Conservation (phyloP, 306 rosid species). For the Lathyrus sativus region DNA sequence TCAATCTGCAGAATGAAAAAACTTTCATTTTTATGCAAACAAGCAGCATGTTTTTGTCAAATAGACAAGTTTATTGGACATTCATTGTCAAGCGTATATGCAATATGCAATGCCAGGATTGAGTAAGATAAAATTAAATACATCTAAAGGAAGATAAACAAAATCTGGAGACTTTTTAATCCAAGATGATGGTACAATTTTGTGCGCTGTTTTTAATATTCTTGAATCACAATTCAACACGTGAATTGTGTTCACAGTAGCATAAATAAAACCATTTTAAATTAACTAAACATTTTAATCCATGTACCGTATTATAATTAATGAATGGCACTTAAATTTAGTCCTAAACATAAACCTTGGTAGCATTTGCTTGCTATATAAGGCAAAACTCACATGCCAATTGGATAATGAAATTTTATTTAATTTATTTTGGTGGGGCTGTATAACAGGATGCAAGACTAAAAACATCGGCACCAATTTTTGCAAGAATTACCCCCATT, state of each 20-base stretch:
- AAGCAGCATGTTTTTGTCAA: slow-evolving; percentile 12
- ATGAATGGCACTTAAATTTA: not conserved
- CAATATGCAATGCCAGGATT: slow-evolving; percentile 10
- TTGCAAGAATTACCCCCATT: not conserved
- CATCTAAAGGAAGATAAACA: not conserved
- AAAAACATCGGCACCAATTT: not conserved
- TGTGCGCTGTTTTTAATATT: slow-evolving; percentile 1
- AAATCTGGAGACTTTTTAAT: not conserved
- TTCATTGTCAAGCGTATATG: slow-evolving; percentile 24
- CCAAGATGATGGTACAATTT: too few species aligned
- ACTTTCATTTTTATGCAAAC: slow-evolving; percentile 33
- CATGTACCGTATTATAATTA: not conserved
- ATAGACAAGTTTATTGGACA: not conserved
- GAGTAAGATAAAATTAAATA: slow-evolving; percentile 14
- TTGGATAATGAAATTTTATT: not conserved
- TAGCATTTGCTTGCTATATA: not conserved
- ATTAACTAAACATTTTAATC: not conserved
- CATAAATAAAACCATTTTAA: not conserved
- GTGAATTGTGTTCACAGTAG: not conserved
- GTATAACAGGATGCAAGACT: not conserved
- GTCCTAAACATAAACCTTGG: slow-evolving; percentile 7
- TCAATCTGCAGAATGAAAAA: slow-evolving; percentile 43
- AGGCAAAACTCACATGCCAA: slow-evolving; percentile 20
- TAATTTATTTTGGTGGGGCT: not conserved
- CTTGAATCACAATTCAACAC: not conserved